Conservation (phyloP, 1,284 basidiomycete genomes). For the Irpex lacteus region DNA sequence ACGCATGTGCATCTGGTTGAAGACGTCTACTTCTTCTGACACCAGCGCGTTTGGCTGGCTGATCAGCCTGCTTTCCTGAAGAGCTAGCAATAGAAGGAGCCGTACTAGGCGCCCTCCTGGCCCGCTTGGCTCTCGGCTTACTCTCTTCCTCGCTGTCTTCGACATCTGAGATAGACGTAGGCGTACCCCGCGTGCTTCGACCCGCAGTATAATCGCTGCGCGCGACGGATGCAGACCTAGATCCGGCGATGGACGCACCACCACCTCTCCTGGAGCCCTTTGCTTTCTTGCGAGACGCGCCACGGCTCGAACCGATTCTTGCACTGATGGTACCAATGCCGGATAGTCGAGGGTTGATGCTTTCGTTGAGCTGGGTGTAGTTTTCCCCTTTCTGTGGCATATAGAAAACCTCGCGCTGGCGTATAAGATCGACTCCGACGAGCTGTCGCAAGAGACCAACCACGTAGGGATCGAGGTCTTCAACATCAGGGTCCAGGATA, state of each 20-base stretch:
- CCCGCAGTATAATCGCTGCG: conserved; percentile 2
- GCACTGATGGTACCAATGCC: conserved; percentile 26
- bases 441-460: conserved; percentile 54
- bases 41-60: conserved; percentile 10
- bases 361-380: conserved; percentile 15
- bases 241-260: neutral
- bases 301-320: conserved; percentile 8
- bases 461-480: conserved; percentile 50
- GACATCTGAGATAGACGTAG: conserved; percentile 9
- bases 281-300: neutral
- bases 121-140: conserved; percentile 3
- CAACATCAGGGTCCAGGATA: conserved; percentile 47
- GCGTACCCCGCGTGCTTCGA: neutral
- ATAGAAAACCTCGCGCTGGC: conserved; percentile 64
- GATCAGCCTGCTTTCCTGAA: conserved; percentile 18
- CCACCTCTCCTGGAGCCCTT: neutral
- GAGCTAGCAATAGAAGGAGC: conserved; percentile 13
- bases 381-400: conserved; percentile 39
- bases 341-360: conserved; percentile 29
- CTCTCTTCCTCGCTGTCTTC: conserved; percentile 11
- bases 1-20: conserved; percentile 36
- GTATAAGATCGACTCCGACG: conserved; percentile 58
- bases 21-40: conserved; percentile 29
- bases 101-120: conserved; percentile 2
- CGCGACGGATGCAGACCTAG: conserved; percentile 1